Evolutionary conservation across 2,329 filamentous ascomycete genomes (phyloP), one percentile per base, ranked within the genome.

Genomic region (Epichloe typhina): DNA sequence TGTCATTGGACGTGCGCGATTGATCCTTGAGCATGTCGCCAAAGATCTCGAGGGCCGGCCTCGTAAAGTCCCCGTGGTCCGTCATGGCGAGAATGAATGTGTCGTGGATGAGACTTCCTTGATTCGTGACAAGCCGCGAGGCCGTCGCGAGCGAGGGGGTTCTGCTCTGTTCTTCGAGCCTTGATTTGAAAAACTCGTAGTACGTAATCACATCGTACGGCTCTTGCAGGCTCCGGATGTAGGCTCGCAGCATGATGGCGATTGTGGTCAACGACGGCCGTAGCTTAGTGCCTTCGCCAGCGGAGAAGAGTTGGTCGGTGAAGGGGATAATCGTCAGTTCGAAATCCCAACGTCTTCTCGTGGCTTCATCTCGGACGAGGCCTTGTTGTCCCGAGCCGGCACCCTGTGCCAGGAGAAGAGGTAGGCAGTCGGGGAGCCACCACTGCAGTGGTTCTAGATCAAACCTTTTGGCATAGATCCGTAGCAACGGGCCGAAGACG

Each of bases 381-480:
- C 53, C 8, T 54, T 54, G 50, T 15, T 40, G 13, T 9, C 23
- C 26, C 15, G 17, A 33, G 53, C 56, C 11, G 64, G 53, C 13
- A 64, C 54, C 46, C 35, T 43, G 33, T n/a, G 56, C 57, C 5
- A 67, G 53, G 7, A 66, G 53, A 6, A 67, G 48, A 15, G 67
- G 66, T 4, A 69, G 54, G 9, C 60, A 57, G 26, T 68, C 66
- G 5, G 67, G 67, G 5, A 69, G 50, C 51, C 68, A 62, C 58
- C 58, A 62, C 53, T 73, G 68, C 21, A 80, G 59, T 6, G 73
- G 71, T 15, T 63, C 68, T 0, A 72, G 55, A 6, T 70, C 60
- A 56, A 76, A 80, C 44, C 72, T 67, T 52, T 71, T 73, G 33
- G 65, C 58, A 54, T 78, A 81, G 3, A 73, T 59, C 9, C 67